phyloP scores from a whole-genome alignment of 345 rosid genomes.

The Citrus inodora region DNA sequence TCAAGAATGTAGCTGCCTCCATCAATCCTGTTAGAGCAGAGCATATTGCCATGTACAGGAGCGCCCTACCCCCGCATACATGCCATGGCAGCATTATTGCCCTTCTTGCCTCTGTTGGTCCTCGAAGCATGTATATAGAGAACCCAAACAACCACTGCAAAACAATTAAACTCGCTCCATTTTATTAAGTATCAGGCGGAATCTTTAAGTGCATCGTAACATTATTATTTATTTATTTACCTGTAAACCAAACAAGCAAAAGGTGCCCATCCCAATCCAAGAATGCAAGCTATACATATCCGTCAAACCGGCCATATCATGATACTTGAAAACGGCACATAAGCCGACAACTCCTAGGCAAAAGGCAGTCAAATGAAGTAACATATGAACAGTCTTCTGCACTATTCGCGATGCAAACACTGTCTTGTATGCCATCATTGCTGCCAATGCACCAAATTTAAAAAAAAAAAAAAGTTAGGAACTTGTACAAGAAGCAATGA shows the following conservation, averaged over 20 bases:
- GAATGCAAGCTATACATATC: constrained; percentile 77
- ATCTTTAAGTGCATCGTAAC: background rate
- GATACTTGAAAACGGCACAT: constrained; percentile 76
- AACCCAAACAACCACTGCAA: constrained; percentile 75
- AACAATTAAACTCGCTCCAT: background rate
- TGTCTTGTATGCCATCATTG: constrained; percentile 82
- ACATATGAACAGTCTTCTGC: constrained; percentile 53
- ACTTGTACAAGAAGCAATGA: background rate
- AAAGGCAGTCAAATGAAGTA: constrained; percentile 53
- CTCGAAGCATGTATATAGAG: constrained; percentile 34
- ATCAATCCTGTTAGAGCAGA: constrained; percentile 85
- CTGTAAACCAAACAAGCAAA: constrained; percentile 64
- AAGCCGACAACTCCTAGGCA: constrained; percentile 65
- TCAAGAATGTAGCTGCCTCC: constrained; percentile 39
- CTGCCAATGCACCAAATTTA: constrained; percentile 25
- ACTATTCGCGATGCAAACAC: constrained; percentile 15
- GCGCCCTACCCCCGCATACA: constrained; percentile 61
- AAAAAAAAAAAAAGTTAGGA: background rate
- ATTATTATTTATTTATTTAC: constrained; percentile 14
- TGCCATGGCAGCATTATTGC: constrained; percentile 62
- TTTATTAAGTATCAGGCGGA: background rate
- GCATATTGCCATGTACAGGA: constrained; percentile 64
- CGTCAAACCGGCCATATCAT: constrained; percentile 39
- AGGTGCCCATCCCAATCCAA: constrained; percentile 73
- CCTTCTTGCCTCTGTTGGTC: constrained; percentile 16